Evolutionary conservation across 441 rosid genomes (phyloP), one percentile per base, ranked within the genome.

Genomic region (Lepidium campestre): DNA sequence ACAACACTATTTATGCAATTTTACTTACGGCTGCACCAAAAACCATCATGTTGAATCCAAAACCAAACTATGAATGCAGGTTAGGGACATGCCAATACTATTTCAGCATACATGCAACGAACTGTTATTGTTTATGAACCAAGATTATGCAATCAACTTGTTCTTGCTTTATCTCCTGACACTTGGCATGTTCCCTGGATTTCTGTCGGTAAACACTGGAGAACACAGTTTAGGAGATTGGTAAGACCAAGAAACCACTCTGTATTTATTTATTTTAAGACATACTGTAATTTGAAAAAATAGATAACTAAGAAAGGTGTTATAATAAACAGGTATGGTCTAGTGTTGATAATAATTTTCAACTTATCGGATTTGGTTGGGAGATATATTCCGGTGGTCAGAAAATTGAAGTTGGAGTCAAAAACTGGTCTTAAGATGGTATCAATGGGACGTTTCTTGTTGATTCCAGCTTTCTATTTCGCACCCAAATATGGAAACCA

Each of bases 111-210:
- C 82, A 53, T 79, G 81, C 82, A 83, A 71, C 80, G 81, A 74
- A 62, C 55, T 77, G 62, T 59, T 81, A 36, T 41, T 79, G 19
- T 5, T 37, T 20, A 70, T 66, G 62, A 88, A 90, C 66, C 62
- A 74, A 1, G 97, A 85, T 49, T 84, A 86, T 54, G 87, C 82
- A 7, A 23, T 85, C 1, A 83, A 77, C 34, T 35, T 86, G 72
- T 88, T 81, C 67, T 72, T 81, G 53, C 82, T 85, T 25, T 85
- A 77, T 63, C 78, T 57, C n/a, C 71, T 86, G 34, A 82, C 95
- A 14, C 35, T 88, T 66, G 82, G 93, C 11, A 88, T 88, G 62
- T 86, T 90, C 77, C 91, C 90, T 11, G 91, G 97, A 45, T 84
- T 88, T 68, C 65, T 88, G 41, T 85, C 75, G 2, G 90, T 86